Percentiles rank a stretch among this genome's conserved stretches.
phyloP scores from a whole-genome alignment of 768 basidiomycete genomes.

The Trametes maxima region DNA sequence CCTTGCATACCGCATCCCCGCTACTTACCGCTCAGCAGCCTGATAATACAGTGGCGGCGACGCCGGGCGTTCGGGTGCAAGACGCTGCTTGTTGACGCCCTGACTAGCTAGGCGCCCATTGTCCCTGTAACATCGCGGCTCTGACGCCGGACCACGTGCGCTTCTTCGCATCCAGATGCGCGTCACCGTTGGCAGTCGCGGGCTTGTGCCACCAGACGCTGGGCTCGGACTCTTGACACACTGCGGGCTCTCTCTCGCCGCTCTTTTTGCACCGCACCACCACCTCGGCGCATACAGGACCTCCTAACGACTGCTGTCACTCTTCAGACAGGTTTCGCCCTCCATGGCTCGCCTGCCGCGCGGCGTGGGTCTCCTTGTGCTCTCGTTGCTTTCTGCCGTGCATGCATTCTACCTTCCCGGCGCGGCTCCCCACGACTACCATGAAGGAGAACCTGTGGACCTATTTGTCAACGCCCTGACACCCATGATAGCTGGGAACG shows the following conservation, averaged over 20 bases:
- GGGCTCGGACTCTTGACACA: background rate
- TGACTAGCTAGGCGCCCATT: too few species aligned
- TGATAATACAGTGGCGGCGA: too few species aligned
- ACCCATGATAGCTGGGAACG: slow-evolving; percentile 71
- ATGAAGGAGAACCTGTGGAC: slow-evolving; percentile 69
- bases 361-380: slow-evolving; percentile 19
- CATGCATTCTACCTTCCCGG: slow-evolving; percentile 91
- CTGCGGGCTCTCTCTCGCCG: slow-evolving; percentile 1
- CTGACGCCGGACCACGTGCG: too few species aligned
- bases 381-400: slow-evolving; percentile 26
- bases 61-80: too few species aligned
- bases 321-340: slow-evolving; percentile 8
- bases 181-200: too few species aligned
- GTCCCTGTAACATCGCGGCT: too few species aligned
- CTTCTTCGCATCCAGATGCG: too few species aligned
- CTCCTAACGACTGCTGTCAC: background rate
- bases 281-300: background rate
- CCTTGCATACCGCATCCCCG: too few species aligned
- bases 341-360: slow-evolving; percentile 14
- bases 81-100: too few species aligned
- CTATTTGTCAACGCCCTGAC: slow-evolving; percentile 88
- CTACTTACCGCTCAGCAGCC: too few species aligned
- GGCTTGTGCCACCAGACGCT: too few species aligned
- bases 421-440: slow-evolving; percentile 85
- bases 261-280: background rate